These are phyloP conservation scores for Talaromyces amestolkiae DNA, from an alignment of 2,329 filamentous ascomycete species.

Conservation along the genomic window DNA sequence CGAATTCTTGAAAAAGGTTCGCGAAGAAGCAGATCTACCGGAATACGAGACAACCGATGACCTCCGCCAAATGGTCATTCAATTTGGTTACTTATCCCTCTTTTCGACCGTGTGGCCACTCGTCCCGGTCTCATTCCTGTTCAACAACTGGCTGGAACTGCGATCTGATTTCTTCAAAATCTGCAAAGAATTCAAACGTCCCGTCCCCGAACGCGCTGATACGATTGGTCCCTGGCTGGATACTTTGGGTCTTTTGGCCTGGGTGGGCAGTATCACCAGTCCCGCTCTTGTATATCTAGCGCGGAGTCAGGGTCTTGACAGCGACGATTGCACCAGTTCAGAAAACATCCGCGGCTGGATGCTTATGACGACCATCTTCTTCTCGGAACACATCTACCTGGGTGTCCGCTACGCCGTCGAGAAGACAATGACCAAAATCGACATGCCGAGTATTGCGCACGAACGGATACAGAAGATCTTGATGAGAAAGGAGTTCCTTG, in stretches of 20 bases:
- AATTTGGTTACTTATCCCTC: conserved; percentile 84
- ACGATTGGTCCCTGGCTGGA: conserved; percentile 95
- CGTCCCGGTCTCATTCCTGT: conserved; percentile 79
- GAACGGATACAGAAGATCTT: conserved; percentile 78
- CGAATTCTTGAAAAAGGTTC: conserved; percentile 76
- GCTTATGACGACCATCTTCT: conserved; percentile 74
- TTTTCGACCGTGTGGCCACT: conserved; percentile 95
- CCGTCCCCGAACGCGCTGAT: conserved; percentile 84
- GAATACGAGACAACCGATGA: conserved; percentile 91
- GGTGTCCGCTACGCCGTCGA: conserved; percentile 69
- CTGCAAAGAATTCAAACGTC: conserved; percentile 81
- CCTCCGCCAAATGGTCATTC: conserved; percentile 90
- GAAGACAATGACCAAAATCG: conserved; percentile 71
- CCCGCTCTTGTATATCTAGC: conserved; percentile 89
- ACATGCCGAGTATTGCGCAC: conserved; percentile 81
- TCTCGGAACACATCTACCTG: conserved; percentile 90
- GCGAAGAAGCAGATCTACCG: conserved; percentile 77
- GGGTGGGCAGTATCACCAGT: conserved; percentile 87
- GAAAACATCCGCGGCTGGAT: conserved; percentile 75
- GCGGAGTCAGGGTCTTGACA: conserved; percentile 59
- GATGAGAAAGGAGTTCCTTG: conserved; percentile 74
- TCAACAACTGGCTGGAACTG: conserved; percentile 97
- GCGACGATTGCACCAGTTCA: conserved; percentile 32
- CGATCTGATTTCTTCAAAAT: conserved; percentile 96
- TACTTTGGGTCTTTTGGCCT: conserved; percentile 82